Conservation (phyloP, 169 alveolate genomes). For the Eimeria necatrix region DNA sequence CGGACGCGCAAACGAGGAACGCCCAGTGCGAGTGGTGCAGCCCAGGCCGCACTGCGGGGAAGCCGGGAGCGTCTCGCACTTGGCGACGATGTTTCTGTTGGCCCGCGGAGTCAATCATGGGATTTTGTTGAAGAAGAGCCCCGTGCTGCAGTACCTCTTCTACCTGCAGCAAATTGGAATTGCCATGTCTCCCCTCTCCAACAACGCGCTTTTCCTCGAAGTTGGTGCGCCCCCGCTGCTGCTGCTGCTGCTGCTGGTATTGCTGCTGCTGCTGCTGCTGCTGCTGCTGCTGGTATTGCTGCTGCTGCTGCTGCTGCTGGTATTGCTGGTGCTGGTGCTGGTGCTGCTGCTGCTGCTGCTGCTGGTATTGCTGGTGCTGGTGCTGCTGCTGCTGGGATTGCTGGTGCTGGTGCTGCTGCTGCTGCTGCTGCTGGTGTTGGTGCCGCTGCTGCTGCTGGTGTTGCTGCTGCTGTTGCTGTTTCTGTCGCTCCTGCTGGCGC, state of each 20-base stretch:
- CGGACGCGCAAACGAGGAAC: no score
- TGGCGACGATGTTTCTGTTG: slow-evolving; percentile 91
- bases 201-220: slow-evolving; percentile 91
- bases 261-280: not conserved
- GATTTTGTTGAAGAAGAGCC: slow-evolving; percentile 87
- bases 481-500: not conserved
- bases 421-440: not conserved
- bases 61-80: slow-evolving; percentile 92
- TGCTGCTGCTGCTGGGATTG: not conserved
- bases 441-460: not conserved
- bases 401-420: not conserved
- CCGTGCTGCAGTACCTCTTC: slow-evolving; percentile 92
- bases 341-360: not conserved
- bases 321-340: not conserved
- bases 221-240: slow-evolving; percentile 28
- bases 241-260: not conserved
- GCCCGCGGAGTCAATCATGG: slow-evolving; percentile 95
- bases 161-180: slow-evolving; percentile 94
- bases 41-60: slow-evolving; percentile 96
- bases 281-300: not conserved
- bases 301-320: not conserved
- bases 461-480: not conserved
- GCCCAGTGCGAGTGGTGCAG: slow-evolving; percentile 19
- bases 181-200: slow-evolving; percentile 95
- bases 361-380: not conserved